Base-by-base conservation (phyloP, 2,329 filamentous ascomycete species). In the Penicillium sp. region DNA sequence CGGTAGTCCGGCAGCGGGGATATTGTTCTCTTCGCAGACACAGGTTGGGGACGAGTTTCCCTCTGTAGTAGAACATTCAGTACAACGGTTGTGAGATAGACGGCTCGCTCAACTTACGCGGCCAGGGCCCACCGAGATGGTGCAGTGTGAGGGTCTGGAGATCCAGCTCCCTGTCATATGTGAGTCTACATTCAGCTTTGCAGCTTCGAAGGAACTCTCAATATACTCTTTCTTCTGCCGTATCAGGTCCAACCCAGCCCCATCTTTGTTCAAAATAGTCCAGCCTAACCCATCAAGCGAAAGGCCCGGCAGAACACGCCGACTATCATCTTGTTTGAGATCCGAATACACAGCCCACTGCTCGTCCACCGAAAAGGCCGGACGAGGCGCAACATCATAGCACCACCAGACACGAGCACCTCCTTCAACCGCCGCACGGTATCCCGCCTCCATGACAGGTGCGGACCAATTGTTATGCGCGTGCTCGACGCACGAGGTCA, bases 401-500 rank as follows among this genome's bases (percentile, higher is more conserved):
- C 75, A 76, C 81, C 81, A 85, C 61, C 81, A 83, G 0, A 84
- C 79, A 0, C 83, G 72, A 0, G 79, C 81, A 3, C 82, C 79
- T 45, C 83, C 84, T 15, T 84, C 81, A 5, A 84, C 71, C 0
- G 77, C 79, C 0, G 79, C 84, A 5, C 80, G 75, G 2, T 84
- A 68, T 0, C 82, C 83, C 0, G 83, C 81, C 23, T 72, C 0
- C 76, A 79, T 77, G 79, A 58, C 47, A 7, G 48, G 35, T 5
- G 7, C 17, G 0, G 58, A 54, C 62, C 62, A 84, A 0, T 77
- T 84, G 30, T 83, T 76, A 41, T 84, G 82, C 1, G 84, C 84
- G 53, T 86, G 83, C 58, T 86, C 84, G 0, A 86, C 74, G 0
- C 78, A 76, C 0, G 82, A 83, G 0, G 84, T 86, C 9, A 85